These are phyloP conservation scores for Canavalia ensiformis DNA, from an alignment of 306 rosid genomes.

Conservation along the genomic window DNA sequence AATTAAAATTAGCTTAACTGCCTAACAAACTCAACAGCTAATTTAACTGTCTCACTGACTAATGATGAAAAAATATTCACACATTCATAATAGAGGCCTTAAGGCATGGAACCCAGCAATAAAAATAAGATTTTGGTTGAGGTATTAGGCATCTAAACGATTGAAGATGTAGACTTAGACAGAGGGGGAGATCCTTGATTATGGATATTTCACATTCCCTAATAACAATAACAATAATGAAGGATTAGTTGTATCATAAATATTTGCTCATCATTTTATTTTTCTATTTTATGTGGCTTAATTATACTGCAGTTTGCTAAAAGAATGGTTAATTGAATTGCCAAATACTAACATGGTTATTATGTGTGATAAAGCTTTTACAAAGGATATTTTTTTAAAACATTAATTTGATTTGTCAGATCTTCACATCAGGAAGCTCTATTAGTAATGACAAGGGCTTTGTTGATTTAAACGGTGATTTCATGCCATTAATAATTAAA, in stretches of 20 bases:
- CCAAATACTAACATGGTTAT: not conserved
- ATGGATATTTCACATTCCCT: not conserved
- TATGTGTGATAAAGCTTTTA: not conserved
- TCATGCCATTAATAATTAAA: not conserved
- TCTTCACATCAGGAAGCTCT: not conserved
- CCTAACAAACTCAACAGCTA: too few species aligned
- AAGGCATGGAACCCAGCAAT: not conserved
- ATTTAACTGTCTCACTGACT: too few species aligned
- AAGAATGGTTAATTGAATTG: not conserved
- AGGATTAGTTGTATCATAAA: conserved; percentile 12
- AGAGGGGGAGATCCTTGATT: conserved; percentile 23
- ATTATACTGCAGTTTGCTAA: not conserved
- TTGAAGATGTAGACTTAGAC: not conserved
- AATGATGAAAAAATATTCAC: too few species aligned
- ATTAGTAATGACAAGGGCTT: conserved; percentile 17
- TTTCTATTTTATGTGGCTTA: conserved; percentile 6
- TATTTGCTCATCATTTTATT: not conserved
- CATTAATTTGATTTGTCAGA: conserved; percentile 12
- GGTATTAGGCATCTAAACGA: conserved; percentile 12
- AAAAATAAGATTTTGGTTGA: not conserved
- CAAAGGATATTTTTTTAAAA: not conserved
- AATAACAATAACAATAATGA: not conserved
- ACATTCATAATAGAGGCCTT: not conserved
- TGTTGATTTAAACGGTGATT: not conserved
- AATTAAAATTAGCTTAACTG: too few species aligned